Evolutionary conservation across 2,329 filamentous ascomycete genomes (phyloP).

Genomic region (Aplosporella prunicola): DNA sequence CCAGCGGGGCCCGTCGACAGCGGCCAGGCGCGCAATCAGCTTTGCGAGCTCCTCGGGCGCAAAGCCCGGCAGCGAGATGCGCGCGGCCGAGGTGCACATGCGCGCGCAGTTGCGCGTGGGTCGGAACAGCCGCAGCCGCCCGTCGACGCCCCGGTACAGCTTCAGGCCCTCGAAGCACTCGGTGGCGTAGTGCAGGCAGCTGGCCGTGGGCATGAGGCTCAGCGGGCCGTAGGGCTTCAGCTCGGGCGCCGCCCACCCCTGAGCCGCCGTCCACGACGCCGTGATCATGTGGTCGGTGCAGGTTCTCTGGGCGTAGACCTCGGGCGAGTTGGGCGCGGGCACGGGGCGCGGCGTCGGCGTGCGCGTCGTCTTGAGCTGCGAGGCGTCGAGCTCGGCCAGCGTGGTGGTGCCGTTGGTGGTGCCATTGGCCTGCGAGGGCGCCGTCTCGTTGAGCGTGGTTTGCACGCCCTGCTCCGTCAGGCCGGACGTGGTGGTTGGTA

Average conservation of each 20-base stretch:
- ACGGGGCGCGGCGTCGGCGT: conserved; percentile 33
- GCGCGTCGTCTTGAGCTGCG: conserved; percentile 32
- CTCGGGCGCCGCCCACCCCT: conserved; percentile 65
- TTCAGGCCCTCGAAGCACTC: conserved; percentile 88
- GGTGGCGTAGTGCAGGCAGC: conserved; percentile 78
- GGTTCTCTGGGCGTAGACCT: conserved; percentile 31
- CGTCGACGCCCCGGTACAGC: conserved; percentile 58
- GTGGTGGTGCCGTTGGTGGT: conserved; percentile 14
- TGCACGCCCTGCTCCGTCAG: conserved; percentile 30
- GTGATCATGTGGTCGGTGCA: conserved; percentile 86
- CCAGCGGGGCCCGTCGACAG: conserved; percentile 69
- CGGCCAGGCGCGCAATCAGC: conserved; percentile 62
- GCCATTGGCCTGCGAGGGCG: conserved; percentile 11
- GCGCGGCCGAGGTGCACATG: conserved; percentile 44
- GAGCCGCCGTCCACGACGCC: conserved; percentile 52
- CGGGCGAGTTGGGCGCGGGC: conserved; percentile 31
- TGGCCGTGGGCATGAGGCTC: conserved; percentile 69
- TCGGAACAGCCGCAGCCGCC: conserved; percentile 67
- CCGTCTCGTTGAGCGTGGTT: conserved; percentile 2
- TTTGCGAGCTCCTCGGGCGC: conserved; percentile 61
- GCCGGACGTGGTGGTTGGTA: conserved; percentile 20
- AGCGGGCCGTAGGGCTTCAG: conserved; percentile 71
- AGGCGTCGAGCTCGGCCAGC: conserved; percentile 35
- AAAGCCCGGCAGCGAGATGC: conserved; percentile 69
- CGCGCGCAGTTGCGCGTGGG: conserved; percentile 62